phyloP scores from a whole-genome alignment of 257 asterid genomes.

The Ilex asprella region DNA sequence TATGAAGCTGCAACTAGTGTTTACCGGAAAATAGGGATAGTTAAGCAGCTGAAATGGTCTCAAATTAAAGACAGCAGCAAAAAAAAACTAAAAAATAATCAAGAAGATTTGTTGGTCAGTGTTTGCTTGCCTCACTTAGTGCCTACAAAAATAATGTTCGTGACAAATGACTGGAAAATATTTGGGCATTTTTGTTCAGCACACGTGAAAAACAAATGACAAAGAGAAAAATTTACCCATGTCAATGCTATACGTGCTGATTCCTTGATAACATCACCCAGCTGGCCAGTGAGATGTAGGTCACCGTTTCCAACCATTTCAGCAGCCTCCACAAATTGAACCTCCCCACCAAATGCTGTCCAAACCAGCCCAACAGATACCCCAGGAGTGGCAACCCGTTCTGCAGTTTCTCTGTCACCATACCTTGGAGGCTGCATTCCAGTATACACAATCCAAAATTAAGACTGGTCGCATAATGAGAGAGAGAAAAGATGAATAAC shows the following conservation, averaged over 20 bases:
- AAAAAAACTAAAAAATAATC: no score
- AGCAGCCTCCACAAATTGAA: slow-evolving; percentile 96
- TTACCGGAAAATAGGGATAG: no score
- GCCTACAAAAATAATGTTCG: no score
- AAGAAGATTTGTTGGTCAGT: no score
- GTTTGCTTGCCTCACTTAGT: no score
- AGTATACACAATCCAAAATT: slow-evolving; percentile 13
- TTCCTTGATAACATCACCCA: slow-evolving; percentile 97
- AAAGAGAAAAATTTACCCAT: slow-evolving; percentile 51
- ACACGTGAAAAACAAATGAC: neutral
- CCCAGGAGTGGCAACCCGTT: slow-evolving; percentile 87
- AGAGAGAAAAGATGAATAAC: neutral
- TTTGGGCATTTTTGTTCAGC: no score
- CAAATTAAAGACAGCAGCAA: no score
- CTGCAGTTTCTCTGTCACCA: slow-evolving; percentile 88
- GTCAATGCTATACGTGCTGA: slow-evolving; percentile 99
- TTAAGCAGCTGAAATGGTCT: no score
- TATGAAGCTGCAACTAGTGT: no score
- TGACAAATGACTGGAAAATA: no score
- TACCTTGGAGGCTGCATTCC: slow-evolving; percentile 78
- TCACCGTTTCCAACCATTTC: slow-evolving; percentile 98
- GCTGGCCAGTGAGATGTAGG: slow-evolving; percentile 97
- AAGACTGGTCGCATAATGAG: neutral
- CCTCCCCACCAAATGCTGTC: slow-evolving; percentile 98
- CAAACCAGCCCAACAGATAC: slow-evolving; percentile 95